These are phyloP conservation scores for Piper betle DNA, from an alignment of 164 flowering plant species.

Conservation along the genomic window DNA sequence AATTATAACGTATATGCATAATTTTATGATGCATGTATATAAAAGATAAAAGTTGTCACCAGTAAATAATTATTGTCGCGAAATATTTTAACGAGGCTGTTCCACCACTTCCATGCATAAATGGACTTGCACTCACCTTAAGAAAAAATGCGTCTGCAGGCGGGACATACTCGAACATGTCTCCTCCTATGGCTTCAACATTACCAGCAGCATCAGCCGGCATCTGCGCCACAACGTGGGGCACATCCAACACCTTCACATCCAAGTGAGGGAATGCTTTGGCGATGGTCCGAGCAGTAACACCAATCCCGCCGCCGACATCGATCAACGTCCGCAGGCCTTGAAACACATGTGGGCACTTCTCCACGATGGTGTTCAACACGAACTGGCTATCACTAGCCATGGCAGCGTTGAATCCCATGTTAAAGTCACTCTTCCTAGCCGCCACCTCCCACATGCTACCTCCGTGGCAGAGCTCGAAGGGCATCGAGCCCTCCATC, in stretches of 20 bases:
- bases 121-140: neutral
- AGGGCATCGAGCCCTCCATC: conserved; percentile 5
- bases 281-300: neutral
- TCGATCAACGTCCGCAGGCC: neutral
- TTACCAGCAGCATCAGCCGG: neutral
- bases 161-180: neutral
- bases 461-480: conserved; percentile 17
- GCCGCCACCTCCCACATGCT: conserved; percentile 12
- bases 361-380: conserved; percentile 4
- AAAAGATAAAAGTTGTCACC: too few relatives aligned
- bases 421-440: conserved; percentile 4
- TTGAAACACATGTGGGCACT: neutral
- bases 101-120: too few relatives aligned
- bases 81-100: too few relatives aligned
- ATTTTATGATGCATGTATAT: too few relatives aligned
- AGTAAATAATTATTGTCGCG: too few relatives aligned
- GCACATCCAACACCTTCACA: neutral
- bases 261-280: neutral
- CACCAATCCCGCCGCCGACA: neutral
- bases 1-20: too few relatives aligned
- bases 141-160: conserved; percentile 2
- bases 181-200: neutral
- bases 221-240: neutral
- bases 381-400: conserved; percentile 11
- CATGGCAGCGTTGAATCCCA: conserved; percentile 19